These are phyloP conservation scores for Ceratobasidium sp. DNA, from an alignment of 1,284 basidiomycete species.

Conservation along the genomic window DNA sequence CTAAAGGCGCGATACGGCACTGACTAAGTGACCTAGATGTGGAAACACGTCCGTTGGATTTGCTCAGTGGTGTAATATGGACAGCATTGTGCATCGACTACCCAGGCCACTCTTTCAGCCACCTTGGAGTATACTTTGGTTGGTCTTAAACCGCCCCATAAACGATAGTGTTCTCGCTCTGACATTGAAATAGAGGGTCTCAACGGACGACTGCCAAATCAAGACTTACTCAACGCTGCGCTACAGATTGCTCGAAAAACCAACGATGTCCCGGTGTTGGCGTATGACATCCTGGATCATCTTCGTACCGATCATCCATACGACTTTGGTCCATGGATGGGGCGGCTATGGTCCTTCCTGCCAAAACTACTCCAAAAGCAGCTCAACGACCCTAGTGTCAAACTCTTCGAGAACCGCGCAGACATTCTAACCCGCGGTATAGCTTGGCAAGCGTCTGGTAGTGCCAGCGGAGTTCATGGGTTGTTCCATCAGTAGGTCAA, in stretches of 20 bases:
- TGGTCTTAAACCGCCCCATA: conserved; percentile 49
- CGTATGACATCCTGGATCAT: conserved; percentile 78
- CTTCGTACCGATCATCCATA: conserved; percentile 49
- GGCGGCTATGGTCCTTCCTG: conserved; percentile 48
- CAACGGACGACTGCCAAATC: conserved; percentile 95
- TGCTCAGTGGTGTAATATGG: conserved; percentile 86
- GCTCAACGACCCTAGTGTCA: conserved; percentile 50
- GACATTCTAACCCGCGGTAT: conserved; percentile 73
- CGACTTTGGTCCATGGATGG: conserved; percentile 53
- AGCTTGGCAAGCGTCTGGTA: conserved; percentile 73
- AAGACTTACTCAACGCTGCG: conserved; percentile 91
- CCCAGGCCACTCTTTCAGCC: conserved; percentile 94
- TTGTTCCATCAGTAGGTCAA: conserved; percentile 73
- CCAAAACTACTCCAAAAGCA: conserved; percentile 44
- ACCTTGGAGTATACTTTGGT: conserved; percentile 93
- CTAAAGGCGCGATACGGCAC: neutral
- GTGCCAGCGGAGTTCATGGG: conserved; percentile 80
- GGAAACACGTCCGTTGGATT: conserved; percentile 62
- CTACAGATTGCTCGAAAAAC: conserved; percentile 76
- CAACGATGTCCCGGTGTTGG: conserved; percentile 74
- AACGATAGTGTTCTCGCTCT: neutral
- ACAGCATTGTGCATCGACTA: conserved; percentile 95
- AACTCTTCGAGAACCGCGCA: conserved; percentile 66
- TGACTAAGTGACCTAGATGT: conserved; percentile 8
- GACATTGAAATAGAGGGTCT: conserved; percentile 77